Evolutionary conservation across 2,329 filamentous ascomycete genomes (phyloP).

Genomic region (Cercospora berteroae): DNA sequence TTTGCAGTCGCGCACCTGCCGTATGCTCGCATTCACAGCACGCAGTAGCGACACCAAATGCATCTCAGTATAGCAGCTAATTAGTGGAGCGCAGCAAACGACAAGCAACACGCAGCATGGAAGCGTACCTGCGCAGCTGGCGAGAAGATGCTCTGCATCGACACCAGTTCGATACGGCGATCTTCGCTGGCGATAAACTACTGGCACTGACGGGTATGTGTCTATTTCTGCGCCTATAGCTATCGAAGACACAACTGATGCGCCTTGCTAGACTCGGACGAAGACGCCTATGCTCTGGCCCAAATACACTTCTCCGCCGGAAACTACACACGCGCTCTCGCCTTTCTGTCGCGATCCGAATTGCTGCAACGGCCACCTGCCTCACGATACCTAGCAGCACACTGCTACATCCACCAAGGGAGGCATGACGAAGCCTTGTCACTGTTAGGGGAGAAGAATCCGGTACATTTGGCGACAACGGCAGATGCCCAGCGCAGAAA

Average conservation of each 20-base stretch:
- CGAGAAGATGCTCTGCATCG: constrained; percentile 92
- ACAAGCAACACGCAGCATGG: constrained; percentile 60
- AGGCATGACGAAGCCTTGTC: constrained; percentile 84
- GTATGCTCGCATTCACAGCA: constrained; percentile 3
- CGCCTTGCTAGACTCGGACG: constrained; percentile 69
- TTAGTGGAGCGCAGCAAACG: neutral
- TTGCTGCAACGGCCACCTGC: constrained; percentile 77
- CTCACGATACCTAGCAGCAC: constrained; percentile 87
- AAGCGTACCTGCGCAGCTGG: constrained; percentile 91
- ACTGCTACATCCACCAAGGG: constrained; percentile 90
- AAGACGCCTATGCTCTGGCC: constrained; percentile 96
- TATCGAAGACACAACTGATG: neutral
- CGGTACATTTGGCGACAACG: constrained; percentile 77
- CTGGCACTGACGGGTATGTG: constrained; percentile 82
- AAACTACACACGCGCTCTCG: constrained; percentile 88
- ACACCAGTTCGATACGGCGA: constrained; percentile 92
- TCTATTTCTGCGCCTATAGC: neutral
- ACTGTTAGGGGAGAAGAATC: constrained; percentile 87
- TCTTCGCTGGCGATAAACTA: constrained; percentile 96
- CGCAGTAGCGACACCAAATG: constrained; percentile 8
- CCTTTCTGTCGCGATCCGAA: constrained; percentile 80
- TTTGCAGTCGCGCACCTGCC: neutral
- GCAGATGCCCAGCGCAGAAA: constrained; percentile 67
- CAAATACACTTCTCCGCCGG: constrained; percentile 95
- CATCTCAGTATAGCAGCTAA: neutral